Conservation (phyloP, 1,139 yeast species). For the Sugiyamaella xylanicola region DNA sequence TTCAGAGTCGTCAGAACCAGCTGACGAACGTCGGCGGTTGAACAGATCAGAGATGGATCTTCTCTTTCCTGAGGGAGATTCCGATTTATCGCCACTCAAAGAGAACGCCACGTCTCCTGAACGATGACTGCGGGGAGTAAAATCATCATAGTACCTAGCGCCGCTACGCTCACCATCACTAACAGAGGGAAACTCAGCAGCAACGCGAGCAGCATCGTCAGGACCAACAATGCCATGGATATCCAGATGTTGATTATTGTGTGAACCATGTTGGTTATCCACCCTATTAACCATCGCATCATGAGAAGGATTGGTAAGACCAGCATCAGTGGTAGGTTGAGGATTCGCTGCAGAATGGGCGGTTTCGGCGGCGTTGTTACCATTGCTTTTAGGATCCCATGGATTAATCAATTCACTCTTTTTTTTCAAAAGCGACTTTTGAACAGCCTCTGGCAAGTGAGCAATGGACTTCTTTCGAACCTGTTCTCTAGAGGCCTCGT, state of each 20-base stretch:
- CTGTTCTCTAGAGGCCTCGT: constrained; percentile 14
- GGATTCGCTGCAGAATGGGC: constrained; percentile 12
- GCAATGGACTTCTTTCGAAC: constrained; percentile 9
- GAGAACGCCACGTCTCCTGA: constrained; percentile 19
- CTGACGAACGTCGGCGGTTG: constrained; percentile 8
- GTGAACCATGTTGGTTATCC: background rate
- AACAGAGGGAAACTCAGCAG: constrained; percentile 17
- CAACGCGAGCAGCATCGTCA: constrained; percentile 17
- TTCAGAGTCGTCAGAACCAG: constrained; percentile 5
- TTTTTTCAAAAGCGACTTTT: constrained; percentile 8
- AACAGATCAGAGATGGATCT: constrained; percentile 1
- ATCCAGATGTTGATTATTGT: constrained; percentile 6
- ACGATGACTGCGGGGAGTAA: constrained; percentile 16
- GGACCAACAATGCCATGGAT: constrained; percentile 13
- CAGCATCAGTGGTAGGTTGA: constrained; percentile 8
- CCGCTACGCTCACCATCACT: constrained; percentile 19
- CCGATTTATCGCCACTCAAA: too few species aligned
- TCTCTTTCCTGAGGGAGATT: constrained; percentile 4
- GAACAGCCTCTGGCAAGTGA: constrained; percentile 20
- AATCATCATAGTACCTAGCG: constrained; percentile 7
- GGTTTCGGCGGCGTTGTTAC: background rate
- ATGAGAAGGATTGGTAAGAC: constrained; percentile 10
- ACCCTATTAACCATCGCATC: background rate
- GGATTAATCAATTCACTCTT: constrained; percentile 13
- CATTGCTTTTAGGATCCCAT: constrained; percentile 8